phyloP scores from a whole-genome alignment of 768 basidiomycete species.

The Neoboletus subvelutipes region DNA sequence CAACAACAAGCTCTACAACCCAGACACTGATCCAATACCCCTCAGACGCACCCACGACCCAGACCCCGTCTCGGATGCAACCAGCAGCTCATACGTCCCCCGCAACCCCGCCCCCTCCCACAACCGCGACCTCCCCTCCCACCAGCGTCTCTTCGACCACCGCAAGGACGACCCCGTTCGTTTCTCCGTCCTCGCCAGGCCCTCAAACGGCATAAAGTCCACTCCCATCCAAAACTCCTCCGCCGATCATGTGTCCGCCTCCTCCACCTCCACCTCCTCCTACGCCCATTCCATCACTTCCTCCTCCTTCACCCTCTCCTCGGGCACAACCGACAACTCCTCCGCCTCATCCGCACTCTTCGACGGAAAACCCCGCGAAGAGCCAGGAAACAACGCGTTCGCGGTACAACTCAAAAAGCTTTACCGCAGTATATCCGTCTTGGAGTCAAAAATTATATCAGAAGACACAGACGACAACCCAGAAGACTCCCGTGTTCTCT shows the following conservation, averaged over 20 bases:
- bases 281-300: slow-evolving; percentile 70
- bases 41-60: slow-evolving; percentile 62
- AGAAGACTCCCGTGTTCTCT: slow-evolving; percentile 38
- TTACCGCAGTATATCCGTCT: slow-evolving; percentile 76
- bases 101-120: slow-evolving; percentile 33
- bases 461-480: slow-evolving; percentile 57
- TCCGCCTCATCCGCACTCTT: slow-evolving; percentile 72
- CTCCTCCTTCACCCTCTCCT: slow-evolving; percentile 72
- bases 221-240: slow-evolving; percentile 59
- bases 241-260: slow-evolving; percentile 70
- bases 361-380: slow-evolving; percentile 52
- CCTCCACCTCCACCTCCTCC: slow-evolving; percentile 71
- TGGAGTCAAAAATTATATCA: slow-evolving; percentile 73
- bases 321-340: slow-evolving; percentile 69
- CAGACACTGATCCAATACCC: slow-evolving; percentile 65
- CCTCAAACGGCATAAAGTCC: slow-evolving; percentile 40
- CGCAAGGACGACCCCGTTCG: slow-evolving; percentile 88
- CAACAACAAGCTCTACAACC: slow-evolving; percentile 69
- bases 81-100: slow-evolving; percentile 47
- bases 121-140: slow-evolving; percentile 33
- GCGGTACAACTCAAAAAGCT: slow-evolving; percentile 75
- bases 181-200: slow-evolving; percentile 66
- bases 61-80: slow-evolving; percentile 60
- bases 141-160: slow-evolving; percentile 79
- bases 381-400: slow-evolving; percentile 64